Evolutionary conservation across 1,284 basidiomycete species (phyloP).

Genomic region (Lignosus rhinocerotis): DNA sequence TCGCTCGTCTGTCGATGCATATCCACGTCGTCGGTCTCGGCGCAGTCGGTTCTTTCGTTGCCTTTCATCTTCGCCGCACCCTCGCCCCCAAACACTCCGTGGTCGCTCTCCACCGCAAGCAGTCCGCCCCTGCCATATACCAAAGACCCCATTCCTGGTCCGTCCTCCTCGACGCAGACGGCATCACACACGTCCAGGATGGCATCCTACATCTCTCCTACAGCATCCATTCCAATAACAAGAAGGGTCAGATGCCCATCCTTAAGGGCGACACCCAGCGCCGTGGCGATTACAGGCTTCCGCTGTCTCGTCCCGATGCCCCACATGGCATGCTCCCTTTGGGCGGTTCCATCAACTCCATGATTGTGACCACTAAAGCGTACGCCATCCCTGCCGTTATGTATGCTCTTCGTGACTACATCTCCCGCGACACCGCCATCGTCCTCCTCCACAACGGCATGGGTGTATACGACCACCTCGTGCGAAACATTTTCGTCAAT

Average conservation of each 20-base stretch:
- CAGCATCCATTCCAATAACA: conserved; percentile 3
- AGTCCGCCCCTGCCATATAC: conserved; percentile 34
- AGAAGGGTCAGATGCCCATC: not conserved
- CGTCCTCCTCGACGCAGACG: conserved; percentile 50
- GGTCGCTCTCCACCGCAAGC: conserved; percentile 58
- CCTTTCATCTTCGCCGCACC: conserved; percentile 71
- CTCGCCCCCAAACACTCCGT: conserved; percentile 57
- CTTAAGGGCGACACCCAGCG: not conserved
- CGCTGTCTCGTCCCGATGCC: conserved; percentile 1
- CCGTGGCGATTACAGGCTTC: conserved; percentile 12
- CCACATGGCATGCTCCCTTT: conserved; percentile 1
- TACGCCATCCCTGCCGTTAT: conserved; percentile 65
- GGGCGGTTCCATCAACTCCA: conserved; percentile 53
- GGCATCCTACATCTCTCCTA: conserved; percentile 38
- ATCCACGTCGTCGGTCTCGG: conserved; percentile 72
- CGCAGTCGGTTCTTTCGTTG: conserved; percentile 78
- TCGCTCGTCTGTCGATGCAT: conserved; percentile 48
- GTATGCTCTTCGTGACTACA: conserved; percentile 58
- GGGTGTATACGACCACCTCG: conserved; percentile 85
- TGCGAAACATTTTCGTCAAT: conserved; percentile 73
- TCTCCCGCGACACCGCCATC: conserved; percentile 75
- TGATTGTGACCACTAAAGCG: conserved; percentile 86
- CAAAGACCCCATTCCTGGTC: conserved; percentile 1
- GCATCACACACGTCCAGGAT: conserved; percentile 40
- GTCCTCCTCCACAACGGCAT: conserved; percentile 92